These are phyloP conservation scores for Syncephalastrum racemosum DNA, from an alignment of 371 early-diverging fungal genomes.

Conservation along the genomic window DNA sequence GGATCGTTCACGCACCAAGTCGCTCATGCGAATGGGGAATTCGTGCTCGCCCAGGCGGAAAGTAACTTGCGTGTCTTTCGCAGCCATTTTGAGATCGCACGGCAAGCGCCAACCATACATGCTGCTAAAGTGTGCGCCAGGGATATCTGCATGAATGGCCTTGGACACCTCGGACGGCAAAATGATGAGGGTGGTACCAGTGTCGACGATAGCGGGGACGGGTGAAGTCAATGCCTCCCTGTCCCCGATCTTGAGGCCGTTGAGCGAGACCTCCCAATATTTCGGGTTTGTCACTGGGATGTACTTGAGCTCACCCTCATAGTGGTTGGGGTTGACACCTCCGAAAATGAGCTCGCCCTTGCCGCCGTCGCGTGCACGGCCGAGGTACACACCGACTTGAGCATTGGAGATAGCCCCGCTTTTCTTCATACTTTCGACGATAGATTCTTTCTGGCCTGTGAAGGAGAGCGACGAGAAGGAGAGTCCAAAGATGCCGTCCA, in stretches of 20 bases:
- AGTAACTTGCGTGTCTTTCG: conserved; percentile 7
- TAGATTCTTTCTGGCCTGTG: conserved; percentile 27
- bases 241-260: conserved; percentile 29
- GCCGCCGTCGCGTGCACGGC: conserved; percentile 31
- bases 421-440: conserved; percentile 25
- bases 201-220: conserved; percentile 41
- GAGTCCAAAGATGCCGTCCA: conserved; percentile 62
- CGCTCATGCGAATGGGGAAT: conserved; percentile 13
- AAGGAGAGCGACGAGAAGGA: conserved; percentile 43
- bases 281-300: conserved; percentile 36
- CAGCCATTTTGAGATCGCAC: conserved; percentile 24
- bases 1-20: conserved; percentile 25
- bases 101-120: conserved; percentile 45
- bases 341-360: conserved; percentile 43
- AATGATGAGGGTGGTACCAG: conserved; percentile 33
- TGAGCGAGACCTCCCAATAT: conserved; percentile 55
- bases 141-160: conserved; percentile 41
- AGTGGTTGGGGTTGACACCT: conserved; percentile 31
- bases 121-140: conserved; percentile 32
- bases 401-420: conserved; percentile 23
- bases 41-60: conserved; percentile 22
- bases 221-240: conserved; percentile 14
- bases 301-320: conserved; percentile 45
- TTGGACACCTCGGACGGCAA: conserved; percentile 31
- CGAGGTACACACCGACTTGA: conserved; percentile 36